Evolutionary conservation across 2,329 filamentous ascomycete species (phyloP), one percentile per base, ranked within the genome.

Genomic region (Aspergillus costaricaensis): DNA sequence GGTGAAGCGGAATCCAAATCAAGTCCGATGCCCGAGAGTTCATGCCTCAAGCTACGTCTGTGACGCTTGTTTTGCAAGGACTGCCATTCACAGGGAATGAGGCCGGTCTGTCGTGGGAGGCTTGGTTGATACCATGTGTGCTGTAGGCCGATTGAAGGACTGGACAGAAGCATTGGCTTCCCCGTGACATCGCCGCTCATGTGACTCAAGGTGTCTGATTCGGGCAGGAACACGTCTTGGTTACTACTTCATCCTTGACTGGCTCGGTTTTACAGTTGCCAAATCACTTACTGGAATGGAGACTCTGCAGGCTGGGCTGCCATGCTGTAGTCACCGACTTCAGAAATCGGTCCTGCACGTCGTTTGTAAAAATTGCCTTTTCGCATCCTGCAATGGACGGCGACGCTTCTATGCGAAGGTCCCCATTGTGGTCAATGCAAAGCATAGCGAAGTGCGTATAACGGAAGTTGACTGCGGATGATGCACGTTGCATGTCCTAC

Each of bases 371-470:
- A 17, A 77, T 74, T 0, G 66, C 61, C 15, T 67, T 70, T 36
- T 68, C 72, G 43, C 69, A 73, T 17, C 70, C 69, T 15, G 68
- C 63, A 51, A 76, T 69, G 9, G 74, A 76, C 9, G 72, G 65
- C 0, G 75, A 77, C 14, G 66, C 68, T 56, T 74, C 67, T 3
- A 74, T 58, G 21, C 69, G 68, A 38, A 73, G 64, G 32, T 74
- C 67, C 2, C 75, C 74, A 54, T 73, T 69, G 15, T 70, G 68
- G 52, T 77, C 73, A 30, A 76, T 67, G 54, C 74, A 77, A 39
- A 77, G 68, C 58, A 77, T 64, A n/a, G 74, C 74, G 51, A 72
- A 77, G 55, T 77, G 75, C 5, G 70, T 67, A 36, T 74, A 74
- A 23, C 72, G 69, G 10, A 72, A 64, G 19, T 68, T 64, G 10